phyloP scores from a whole-genome alignment of 306 rosid genomes.

The Fragaria iinumae region DNA sequence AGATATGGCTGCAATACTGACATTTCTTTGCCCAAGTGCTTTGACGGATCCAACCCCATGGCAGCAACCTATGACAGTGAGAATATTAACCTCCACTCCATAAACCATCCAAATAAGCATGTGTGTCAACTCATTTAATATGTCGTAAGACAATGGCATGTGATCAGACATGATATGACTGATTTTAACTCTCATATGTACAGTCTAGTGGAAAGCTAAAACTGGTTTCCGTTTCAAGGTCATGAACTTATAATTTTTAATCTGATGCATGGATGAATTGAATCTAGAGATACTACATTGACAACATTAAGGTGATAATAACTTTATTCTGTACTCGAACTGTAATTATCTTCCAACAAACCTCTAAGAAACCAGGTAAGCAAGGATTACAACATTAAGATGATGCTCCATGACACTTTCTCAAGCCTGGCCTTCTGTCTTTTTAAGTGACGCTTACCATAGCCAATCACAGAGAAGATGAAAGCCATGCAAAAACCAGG shows the following conservation, averaged over 20 bases:
- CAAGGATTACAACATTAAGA: background rate
- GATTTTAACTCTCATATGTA: background rate
- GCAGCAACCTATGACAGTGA: constrained; percentile 80
- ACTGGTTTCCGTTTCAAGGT: background rate
- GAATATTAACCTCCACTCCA: constrained; percentile 24
- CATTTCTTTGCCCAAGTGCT: constrained; percentile 93
- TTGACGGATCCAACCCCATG: constrained; percentile 87
- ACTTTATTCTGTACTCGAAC: background rate
- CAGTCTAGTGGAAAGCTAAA: background rate
- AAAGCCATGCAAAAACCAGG: background rate
- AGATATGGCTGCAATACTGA: constrained; percentile 63
- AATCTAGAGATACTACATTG: background rate
- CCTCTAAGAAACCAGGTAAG: no score
- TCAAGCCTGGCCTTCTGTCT: background rate
- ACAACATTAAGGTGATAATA: background rate
- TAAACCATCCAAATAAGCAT: constrained; percentile 19
- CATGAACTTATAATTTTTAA: background rate
- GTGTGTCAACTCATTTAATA: background rate
- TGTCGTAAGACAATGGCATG: background rate
- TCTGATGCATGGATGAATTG: background rate
- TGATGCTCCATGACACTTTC: background rate
- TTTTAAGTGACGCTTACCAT: background rate
- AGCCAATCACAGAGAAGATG: background rate
- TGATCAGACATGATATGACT: background rate
- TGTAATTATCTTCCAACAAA: background rate